A percentile compares a stretch with the other conserved stretches of the same genome.
Evolutionary conservation across 2,329 filamentous ascomycete species (phyloP).

Genomic region (Nigrospora oryzae): DNA sequence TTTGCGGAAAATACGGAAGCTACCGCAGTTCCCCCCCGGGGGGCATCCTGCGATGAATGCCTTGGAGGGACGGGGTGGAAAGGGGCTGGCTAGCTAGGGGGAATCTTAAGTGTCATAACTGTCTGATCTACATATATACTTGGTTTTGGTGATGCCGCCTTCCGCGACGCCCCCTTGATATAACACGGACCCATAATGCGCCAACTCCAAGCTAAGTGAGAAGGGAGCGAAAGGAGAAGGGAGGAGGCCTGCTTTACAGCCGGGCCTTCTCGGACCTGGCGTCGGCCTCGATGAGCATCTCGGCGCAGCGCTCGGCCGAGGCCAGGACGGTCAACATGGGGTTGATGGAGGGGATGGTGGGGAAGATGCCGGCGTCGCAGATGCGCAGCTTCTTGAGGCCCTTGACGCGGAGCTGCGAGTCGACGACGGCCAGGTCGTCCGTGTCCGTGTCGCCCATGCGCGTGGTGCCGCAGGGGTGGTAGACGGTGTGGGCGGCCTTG

Average conservation of each 20-base stretch:
- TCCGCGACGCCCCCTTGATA: too few relatives aligned
- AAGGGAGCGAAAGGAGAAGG: too few relatives aligned
- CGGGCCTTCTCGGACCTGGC: background rate
- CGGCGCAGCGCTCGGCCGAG: slow-evolving; percentile 75
- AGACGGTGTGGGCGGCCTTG: slow-evolving; percentile 77
- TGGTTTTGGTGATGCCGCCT: too few relatives aligned
- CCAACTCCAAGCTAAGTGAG: too few relatives aligned
- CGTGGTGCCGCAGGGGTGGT: slow-evolving; percentile 82
- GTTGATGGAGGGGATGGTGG: slow-evolving; percentile 79
- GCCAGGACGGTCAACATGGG: slow-evolving; percentile 84
- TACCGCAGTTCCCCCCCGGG: too few relatives aligned
- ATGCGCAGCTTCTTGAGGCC: slow-evolving; percentile 69
- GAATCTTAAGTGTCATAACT: too few relatives aligned
- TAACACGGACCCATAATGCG: too few relatives aligned
- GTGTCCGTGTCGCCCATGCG: slow-evolving; percentile 73
- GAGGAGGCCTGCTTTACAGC: background rate
- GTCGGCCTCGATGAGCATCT: slow-evolving; percentile 68
- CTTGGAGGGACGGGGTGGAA: too few relatives aligned
- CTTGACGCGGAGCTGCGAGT: slow-evolving; percentile 61
- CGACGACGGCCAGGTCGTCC: slow-evolving; percentile 73
- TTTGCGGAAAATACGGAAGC: too few relatives aligned
- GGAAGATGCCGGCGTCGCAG: slow-evolving; percentile 82
- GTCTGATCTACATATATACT: too few relatives aligned
- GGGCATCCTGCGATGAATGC: too few relatives aligned
- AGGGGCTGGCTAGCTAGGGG: too few relatives aligned